phyloP scores from a whole-genome alignment of 441 rosid species.

The Melastoma candidum region DNA sequence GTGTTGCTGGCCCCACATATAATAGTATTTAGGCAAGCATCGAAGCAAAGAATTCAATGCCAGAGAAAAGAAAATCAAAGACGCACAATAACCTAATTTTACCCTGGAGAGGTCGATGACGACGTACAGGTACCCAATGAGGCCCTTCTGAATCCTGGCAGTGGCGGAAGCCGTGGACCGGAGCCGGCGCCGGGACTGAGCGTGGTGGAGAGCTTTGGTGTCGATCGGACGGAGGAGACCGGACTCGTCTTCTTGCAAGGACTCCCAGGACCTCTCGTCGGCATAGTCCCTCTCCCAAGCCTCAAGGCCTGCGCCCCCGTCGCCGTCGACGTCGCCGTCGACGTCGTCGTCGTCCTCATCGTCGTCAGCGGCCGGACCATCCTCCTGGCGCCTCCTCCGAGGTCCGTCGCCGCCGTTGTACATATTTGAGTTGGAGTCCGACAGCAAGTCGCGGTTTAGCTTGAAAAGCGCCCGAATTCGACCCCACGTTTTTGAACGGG shows the following conservation, averaged over 20 bases:
- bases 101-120: slow-evolving; percentile 86
- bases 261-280: slow-evolving; percentile 86
- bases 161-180: slow-evolving; percentile 40
- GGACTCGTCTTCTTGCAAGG: slow-evolving; percentile 85
- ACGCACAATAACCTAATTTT: slow-evolving; percentile 1
- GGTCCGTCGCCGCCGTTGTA: no score
- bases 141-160: slow-evolving; percentile 82
- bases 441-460: no score
- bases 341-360: slow-evolving; percentile 55
- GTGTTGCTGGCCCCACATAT: slow-evolving; percentile 78
- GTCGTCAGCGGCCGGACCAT: no score
- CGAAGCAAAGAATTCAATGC: neutral
- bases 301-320: slow-evolving; percentile 37
- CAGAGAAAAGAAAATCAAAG: neutral
- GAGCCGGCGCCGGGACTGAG: slow-evolving; percentile 69
- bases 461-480: no score
- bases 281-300: slow-evolving; percentile 80
- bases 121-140: slow-evolving; percentile 73
- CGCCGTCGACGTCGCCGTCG: slow-evolving; percentile 21
- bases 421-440: no score
- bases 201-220: slow-evolving; percentile 54
- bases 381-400: no score
- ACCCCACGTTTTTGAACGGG: no score
- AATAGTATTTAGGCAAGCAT: slow-evolving; percentile 4
- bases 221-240: slow-evolving; percentile 81